A percentile compares a stretch with the other conserved stretches of the same genome.
Evolutionary conservation across 1,284 basidiomycete genomes (phyloP).

Genomic region (Spongiforma sp.): DNA sequence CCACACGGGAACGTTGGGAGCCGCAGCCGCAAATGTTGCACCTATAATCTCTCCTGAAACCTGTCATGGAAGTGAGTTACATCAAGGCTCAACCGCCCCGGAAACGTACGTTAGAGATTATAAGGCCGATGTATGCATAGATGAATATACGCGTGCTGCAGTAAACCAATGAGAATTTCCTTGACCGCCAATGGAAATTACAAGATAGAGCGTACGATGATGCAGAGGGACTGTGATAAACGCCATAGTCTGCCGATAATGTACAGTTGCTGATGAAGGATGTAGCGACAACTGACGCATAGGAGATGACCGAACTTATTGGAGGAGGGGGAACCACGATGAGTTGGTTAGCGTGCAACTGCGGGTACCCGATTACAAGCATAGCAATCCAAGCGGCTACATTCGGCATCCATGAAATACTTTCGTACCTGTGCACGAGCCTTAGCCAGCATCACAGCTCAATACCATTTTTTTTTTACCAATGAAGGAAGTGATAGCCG

Average conservation of each 20-base stretch:
- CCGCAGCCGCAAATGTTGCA: slow-evolving; percentile 64
- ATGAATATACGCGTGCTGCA: slow-evolving; percentile 57
- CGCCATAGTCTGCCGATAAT: slow-evolving; percentile 62
- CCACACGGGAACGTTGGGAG: slow-evolving; percentile 72
- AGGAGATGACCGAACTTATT: slow-evolving; percentile 42
- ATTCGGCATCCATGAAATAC: slow-evolving; percentile 69
- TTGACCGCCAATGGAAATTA: too few relatives aligned
- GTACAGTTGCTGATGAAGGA: slow-evolving; percentile 57
- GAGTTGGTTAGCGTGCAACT: too few relatives aligned
- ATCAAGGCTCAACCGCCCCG: not conserved
- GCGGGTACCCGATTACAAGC: slow-evolving; percentile 71
- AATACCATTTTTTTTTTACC: slow-evolving; percentile 35
- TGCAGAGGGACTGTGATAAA: slow-evolving; percentile 56
- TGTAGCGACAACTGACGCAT: slow-evolving; percentile 49
- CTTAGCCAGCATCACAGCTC: not conserved
- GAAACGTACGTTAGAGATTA: slow-evolving; percentile 48
- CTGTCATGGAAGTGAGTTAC: slow-evolving; percentile 37
- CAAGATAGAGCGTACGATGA: slow-evolving; percentile 44
- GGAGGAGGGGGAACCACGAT: slow-evolving; percentile 46
- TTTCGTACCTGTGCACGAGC: slow-evolving; percentile 48
- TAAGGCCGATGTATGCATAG: slow-evolving; percentile 69
- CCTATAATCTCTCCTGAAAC: slow-evolving; percentile 66
- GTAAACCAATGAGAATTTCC: not conserved
- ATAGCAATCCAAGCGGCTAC: slow-evolving; percentile 79
- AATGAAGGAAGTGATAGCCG: slow-evolving; percentile 69